Base-by-base conservation (phyloP, 139 green algal genomes). In the Limnomonas spitsbergensis region DNA sequence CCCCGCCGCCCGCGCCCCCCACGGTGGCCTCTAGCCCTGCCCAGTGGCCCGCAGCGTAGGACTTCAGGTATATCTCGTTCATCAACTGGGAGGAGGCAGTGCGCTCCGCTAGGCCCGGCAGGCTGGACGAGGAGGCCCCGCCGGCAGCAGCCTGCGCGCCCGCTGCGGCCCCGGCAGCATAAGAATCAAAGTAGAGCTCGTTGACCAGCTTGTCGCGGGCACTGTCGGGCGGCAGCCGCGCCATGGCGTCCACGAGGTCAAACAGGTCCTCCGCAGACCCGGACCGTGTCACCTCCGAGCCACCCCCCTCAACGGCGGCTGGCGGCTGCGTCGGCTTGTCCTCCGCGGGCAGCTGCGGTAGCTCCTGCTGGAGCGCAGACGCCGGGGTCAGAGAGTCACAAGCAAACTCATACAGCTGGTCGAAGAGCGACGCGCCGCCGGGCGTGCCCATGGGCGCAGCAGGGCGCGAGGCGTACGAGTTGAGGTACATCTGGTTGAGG, bases 401-500 rank as follows among this genome's bases (percentile, higher is more conserved):
- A 20, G 47, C 47, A 61, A 29, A 61, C 47, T 61, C 47, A 61
- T 61, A 61, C 47, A 61, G 47, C 47, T 61, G 47, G 47, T 61
- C 47, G 20, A 61, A 61, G 20, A 61, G 47, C 14, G 47, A 61
- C 14, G 47, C 14, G 20, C 20, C 20, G 14, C 47, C 47, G 20
- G 47, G 47, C 14, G 14, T 14, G 20, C 14, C 47, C 47, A 14
- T 20, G 14, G 47, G 47, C 14, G 47, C 47, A 20, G 47, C 47
- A 14, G 14, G 14, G 14, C 47, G 47, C 20, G 47, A 61, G 47
- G 47, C 47, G 47, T 61, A 61, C 14, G 47, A 61, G 47, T 14
- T 61, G 47, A 61, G 47, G 47, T 61, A 61, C 47, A 61, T 61
- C 47, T 61, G 47, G 47, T 61, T 20, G 14, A 61, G 47, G 20